Evolutionary conservation across 2,329 filamentous ascomycete species (phyloP), one percentile per base, ranked within the genome.

Genomic region (Zarea fungicola): DNA sequence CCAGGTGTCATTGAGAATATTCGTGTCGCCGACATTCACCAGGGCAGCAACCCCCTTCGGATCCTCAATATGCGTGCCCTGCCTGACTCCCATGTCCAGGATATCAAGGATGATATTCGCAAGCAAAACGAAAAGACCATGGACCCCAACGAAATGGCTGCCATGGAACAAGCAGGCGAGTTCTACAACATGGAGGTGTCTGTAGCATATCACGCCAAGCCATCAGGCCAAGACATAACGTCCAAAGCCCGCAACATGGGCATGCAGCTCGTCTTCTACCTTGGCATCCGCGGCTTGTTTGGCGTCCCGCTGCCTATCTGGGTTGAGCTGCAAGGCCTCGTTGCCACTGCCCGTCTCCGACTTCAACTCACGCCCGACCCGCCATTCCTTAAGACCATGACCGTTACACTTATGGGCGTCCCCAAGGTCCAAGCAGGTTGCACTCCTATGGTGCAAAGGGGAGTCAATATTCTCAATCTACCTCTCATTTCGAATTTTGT

Each of bases 401-500:
- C 91, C 0, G 90, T 96, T 60, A 97, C 91, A 1, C 75, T 99
- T 3, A 96, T 97, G 86, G 93, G 93, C 0, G 72, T 93, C 4
- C 93, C 93, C 11, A 90, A 95, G 60, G 85, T 97, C 4, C 80
- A 86, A 59, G 92, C 91, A 14, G 88, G 89, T 2, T 97, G 92
- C 62, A 85, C 90, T 13, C 93, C 93, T 0, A 93, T 97, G 85
- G 67, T 96, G n/a, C 83, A 93, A 63, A 85, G 83, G 55, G 92
- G 90, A 2, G 84, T 95, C 52, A 97, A 97, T 57, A 83, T 97
- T 39, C 73, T 97, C 22, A 96, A 97, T 58, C 72, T 97, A 9
- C 92, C 92, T 0, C 67, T 97, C 31, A 96, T 97, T 58, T 95
- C 89, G 13, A 95, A 95, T 60, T 97, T 99, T 62, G 92, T 96